These are phyloP conservation scores for Volvariella volvacea DNA, from an alignment of 1,284 basidiomycete genomes.

Conservation along the genomic window DNA sequence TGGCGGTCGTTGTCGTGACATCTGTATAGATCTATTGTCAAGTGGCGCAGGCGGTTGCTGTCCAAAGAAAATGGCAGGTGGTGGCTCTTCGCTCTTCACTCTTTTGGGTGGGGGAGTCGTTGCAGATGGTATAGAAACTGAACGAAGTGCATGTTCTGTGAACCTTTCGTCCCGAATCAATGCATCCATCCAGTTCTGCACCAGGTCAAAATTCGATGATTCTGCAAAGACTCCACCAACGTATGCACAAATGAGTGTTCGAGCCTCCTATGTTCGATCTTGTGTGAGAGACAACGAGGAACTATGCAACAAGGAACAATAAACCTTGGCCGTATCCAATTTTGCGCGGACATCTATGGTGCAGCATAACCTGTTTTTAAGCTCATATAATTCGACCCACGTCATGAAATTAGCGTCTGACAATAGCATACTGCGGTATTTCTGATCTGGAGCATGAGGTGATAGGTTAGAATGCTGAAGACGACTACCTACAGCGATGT, in stretches of 20 bases:
- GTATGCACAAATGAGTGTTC: slow-evolving; percentile 56
- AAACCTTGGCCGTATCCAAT: slow-evolving; percentile 43
- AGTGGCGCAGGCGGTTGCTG: slow-evolving; percentile 22
- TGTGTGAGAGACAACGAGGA: not conserved
- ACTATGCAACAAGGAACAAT: not conserved
- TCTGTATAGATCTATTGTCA: slow-evolving; percentile 14
- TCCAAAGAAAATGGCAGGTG: slow-evolving; percentile 23
- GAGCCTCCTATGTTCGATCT: slow-evolving; percentile 42
- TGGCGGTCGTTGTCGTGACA: slow-evolving; percentile 10
- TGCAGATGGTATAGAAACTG: slow-evolving; percentile 9
- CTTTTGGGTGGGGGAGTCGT: slow-evolving; percentile 25
- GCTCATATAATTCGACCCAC: slow-evolving; percentile 53
- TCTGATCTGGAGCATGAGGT: slow-evolving; percentile 13
- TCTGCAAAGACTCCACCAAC: slow-evolving; percentile 58
- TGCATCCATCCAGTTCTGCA: slow-evolving; percentile 52
- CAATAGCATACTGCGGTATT: slow-evolving; percentile 32
- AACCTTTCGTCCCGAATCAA: slow-evolving; percentile 34
- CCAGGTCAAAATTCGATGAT: slow-evolving; percentile 26
- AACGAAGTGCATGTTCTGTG: slow-evolving; percentile 13
- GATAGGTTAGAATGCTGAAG: not conserved
- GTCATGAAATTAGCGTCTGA: slow-evolving; percentile 40
- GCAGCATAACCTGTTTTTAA: slow-evolving; percentile 54
- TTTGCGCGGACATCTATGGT: slow-evolving; percentile 32
- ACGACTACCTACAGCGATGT: slow-evolving; percentile 41
- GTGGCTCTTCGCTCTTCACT: slow-evolving; percentile 24